phyloP scores from a whole-genome alignment of 441 rosid genomes.

The Populus hybrid region DNA sequence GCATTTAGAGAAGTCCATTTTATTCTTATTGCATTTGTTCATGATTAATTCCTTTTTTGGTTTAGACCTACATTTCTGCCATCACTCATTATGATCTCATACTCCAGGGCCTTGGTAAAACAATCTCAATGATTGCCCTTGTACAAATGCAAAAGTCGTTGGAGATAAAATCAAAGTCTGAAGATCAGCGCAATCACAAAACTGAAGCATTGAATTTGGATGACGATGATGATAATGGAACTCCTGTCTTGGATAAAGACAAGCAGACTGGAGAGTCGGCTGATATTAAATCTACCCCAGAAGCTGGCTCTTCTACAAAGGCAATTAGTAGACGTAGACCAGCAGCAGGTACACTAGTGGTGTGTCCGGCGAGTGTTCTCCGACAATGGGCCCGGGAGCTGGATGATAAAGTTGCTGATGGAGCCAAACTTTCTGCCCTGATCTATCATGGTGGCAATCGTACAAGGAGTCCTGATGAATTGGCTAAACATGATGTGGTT shows the following conservation, averaged over 20 bases:
- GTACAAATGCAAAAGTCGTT: constrained; percentile 68
- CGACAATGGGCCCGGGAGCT: constrained; percentile 97
- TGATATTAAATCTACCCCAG: not conserved
- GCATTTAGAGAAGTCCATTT: constrained; percentile 17
- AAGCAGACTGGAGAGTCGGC: not conserved
- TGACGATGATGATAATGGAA: not conserved
- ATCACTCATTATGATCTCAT: constrained; percentile 22
- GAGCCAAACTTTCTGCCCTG: constrained; percentile 59
- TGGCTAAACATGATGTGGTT: constrained; percentile 86
- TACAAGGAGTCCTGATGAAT: constrained; percentile 78
- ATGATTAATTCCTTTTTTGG: constrained; percentile 9
- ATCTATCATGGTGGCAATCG: constrained; percentile 89
- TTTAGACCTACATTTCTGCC: constrained; percentile 14
- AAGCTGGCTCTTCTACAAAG: not conserved
- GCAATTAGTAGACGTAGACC: constrained; percentile 48
- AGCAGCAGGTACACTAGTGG: constrained; percentile 90
- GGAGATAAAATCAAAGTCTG: constrained; percentile 37
- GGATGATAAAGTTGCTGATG: constrained; percentile 78
- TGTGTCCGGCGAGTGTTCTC: constrained; percentile 93
- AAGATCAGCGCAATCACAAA: not conserved
- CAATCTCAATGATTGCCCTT: constrained; percentile 92
- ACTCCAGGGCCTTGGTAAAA: constrained; percentile 96
- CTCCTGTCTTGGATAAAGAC: not conserved
- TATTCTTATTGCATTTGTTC: constrained; percentile 7
- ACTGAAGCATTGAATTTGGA: not conserved